Base-by-base conservation (phyloP, 345 rosid species). In the Salix dunnii region DNA sequence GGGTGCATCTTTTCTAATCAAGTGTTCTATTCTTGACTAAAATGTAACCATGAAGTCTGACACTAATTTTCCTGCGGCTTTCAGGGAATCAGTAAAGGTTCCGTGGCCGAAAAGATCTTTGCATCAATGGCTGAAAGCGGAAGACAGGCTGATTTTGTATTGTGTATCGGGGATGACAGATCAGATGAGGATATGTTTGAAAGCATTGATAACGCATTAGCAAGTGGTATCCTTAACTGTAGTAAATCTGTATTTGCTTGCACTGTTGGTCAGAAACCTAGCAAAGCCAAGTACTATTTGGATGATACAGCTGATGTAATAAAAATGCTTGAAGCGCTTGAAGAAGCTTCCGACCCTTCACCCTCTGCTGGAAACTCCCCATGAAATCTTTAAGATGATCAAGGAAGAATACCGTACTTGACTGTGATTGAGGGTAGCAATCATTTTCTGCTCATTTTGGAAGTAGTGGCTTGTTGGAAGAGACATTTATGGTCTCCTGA, bases 181-280 rank as follows among this genome's bases (percentile, higher is more conserved):
- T 91, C 91, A 16, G 91, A 91, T 68, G 95, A 91, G 78, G 91
- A 91, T 76, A 91, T 91, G 95, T 91, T 91, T 84, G 91, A 89
- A 88, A 82, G 85, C 12, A 86, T 89, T 55, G 84, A 86, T 38
- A 82, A 67, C 48, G 87, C 84, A 25, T 72, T 79, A 38, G 65
- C 86, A 1, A 82, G 78, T 6, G 87, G 88, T 33, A 53, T 79
- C 33, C 82, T 91, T 25, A 83, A 88, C 18, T 49, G 89, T 17
- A 82, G 73, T 72, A 82, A 87, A 0, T 83, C 89, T 21, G 86
- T 87, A 9, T 91, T 88, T 78, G 97, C 99, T 48, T 92, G 97
- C 88, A 92, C 97, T 13, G 97, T 94, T 30, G 97, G 93, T 16
- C 99, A 94, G 81, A 92, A 94, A 83, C 99, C 99, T 62, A 94